Evolutionary conservation across 306 rosid genomes (phyloP).

Genomic region (Corylus heterophylla): DNA sequence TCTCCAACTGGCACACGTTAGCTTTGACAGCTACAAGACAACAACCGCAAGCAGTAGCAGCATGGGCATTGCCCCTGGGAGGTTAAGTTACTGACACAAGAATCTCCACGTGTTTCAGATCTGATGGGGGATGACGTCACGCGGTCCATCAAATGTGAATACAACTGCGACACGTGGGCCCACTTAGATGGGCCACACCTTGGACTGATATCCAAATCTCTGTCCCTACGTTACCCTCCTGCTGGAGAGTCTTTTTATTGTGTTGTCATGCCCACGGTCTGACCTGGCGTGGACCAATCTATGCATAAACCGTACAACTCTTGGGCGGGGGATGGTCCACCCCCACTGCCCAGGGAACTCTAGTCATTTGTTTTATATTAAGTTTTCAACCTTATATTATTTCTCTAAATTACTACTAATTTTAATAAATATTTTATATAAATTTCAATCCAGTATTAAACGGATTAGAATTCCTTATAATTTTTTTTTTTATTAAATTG

Average conservation of each 20-base stretch:
- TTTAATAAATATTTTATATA: no score
- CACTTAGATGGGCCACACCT: background rate
- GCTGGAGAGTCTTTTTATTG: background rate
- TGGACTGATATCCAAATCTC: conserved; percentile 8
- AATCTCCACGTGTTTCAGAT: conserved; percentile 24
- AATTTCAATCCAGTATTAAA: no score
- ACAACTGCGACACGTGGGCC: conserved; percentile 3
- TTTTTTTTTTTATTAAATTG: no score
- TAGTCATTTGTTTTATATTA: no score
- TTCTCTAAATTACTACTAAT: no score
- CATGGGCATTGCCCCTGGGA: background rate
- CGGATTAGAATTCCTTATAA: no score
- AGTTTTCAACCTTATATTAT: no score
- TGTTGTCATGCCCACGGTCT: conserved; percentile 21
- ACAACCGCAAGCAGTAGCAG: conserved; percentile 24
- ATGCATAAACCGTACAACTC: background rate
- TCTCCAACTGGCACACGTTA: conserved; percentile 23
- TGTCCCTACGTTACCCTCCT: background rate
- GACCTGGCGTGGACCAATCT: conserved; percentile 11
- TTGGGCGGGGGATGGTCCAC: background rate
- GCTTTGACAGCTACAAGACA: conserved; percentile 47
- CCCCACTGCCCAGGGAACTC: background rate
- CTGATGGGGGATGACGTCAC: background rate
- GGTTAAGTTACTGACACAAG: conserved; percentile 8
- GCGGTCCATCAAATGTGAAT: background rate